A percentile compares a stretch with the other conserved stretches of the same genome.
These are phyloP conservation scores for Leccinum boreale DNA, from an alignment of 768 basidiomycete genomes.

Conservation along the genomic window DNA sequence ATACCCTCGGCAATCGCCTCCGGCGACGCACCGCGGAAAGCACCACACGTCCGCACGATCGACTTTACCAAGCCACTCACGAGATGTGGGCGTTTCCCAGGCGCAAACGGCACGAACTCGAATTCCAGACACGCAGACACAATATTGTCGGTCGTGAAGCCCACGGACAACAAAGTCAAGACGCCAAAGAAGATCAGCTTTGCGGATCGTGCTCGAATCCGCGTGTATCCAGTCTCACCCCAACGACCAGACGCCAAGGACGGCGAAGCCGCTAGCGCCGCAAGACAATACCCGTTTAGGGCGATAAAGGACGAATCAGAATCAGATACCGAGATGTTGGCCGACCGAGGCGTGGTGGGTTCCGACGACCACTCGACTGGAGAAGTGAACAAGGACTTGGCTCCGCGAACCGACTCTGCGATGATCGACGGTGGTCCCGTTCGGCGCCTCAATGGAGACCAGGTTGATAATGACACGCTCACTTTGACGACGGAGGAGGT, in stretches of 20 bases:
- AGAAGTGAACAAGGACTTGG: neutral
- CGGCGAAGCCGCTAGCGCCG: neutral
- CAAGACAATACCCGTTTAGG: neutral
- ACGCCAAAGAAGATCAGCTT: conserved; percentile 27
- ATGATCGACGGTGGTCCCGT: neutral
- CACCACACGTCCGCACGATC: conserved; percentile 18
- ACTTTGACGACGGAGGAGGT: conserved; percentile 20
- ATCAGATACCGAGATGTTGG: neutral
- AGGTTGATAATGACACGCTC: conserved; percentile 5
- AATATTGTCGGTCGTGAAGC: conserved; percentile 6
- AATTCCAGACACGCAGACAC: neutral
- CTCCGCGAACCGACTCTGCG: neutral
- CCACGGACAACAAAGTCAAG: conserved; percentile 12
- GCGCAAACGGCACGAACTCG: neutral
- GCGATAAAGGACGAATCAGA: neutral
- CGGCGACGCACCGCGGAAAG: neutral
- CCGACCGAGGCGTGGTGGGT: neutral
- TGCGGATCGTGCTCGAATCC: conserved; percentile 21
- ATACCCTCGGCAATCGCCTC: neutral
- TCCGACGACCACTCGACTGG: neutral
- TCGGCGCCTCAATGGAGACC: neutral
- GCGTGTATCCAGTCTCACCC: conserved; percentile 18
- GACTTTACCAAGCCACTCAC: conserved; percentile 25
- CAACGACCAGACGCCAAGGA: neutral
- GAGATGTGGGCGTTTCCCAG: conserved; percentile 13